Evolutionary conservation across 164 flowering plant genomes (phyloP).

Genomic region (Santalum album): DNA sequence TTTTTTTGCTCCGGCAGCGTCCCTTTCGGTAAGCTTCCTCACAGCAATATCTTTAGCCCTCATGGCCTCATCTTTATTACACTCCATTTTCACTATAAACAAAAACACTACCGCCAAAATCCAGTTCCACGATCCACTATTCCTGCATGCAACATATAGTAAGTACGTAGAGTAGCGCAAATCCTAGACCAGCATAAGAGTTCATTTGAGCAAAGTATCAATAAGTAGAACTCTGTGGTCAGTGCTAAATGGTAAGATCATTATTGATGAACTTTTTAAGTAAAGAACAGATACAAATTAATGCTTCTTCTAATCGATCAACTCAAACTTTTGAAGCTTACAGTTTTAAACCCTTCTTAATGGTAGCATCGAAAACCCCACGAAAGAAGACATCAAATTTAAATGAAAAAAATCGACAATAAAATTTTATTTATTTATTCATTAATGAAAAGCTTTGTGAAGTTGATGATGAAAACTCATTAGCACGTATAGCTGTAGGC

Average conservation of each 20-base stretch:
- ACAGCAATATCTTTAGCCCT: constrained; percentile 34
- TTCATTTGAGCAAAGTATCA: neutral
- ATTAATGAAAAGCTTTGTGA: neutral
- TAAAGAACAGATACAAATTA: neutral
- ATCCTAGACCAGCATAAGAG: neutral
- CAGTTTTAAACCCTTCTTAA: neutral
- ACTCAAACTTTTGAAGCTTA: neutral
- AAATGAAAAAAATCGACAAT: neutral
- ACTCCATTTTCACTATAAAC: constrained; percentile 22
- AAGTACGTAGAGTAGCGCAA: neutral
- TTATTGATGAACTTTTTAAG: neutral
- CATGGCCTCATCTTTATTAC: constrained; percentile 44
- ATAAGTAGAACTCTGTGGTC: neutral
- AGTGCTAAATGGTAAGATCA: neutral
- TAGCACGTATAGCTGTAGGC: neutral
- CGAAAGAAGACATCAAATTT: neutral
- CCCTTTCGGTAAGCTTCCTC: constrained; percentile 18
- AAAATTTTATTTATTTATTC: neutral
- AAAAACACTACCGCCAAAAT: neutral
- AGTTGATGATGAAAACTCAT: neutral
- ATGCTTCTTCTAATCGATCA: neutral
- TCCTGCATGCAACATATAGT: neutral
- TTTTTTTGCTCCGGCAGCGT: constrained; percentile 23
- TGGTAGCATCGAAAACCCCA: neutral
- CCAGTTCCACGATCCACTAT: neutral